Conservation (phyloP, 202 grass and related monocot genomes). For the Panicum virgatum region DNA sequence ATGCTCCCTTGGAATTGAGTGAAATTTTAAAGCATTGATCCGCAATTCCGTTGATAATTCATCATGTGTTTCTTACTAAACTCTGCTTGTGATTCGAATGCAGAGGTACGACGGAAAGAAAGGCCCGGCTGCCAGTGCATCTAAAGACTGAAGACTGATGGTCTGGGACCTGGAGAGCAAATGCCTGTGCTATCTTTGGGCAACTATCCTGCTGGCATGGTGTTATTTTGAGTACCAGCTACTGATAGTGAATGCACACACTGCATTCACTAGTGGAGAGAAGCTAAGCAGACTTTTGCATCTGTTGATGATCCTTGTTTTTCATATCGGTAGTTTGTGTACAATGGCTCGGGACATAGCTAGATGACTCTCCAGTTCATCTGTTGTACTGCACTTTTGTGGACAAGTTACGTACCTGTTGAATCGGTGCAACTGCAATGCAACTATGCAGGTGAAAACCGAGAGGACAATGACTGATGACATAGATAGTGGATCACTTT, state of each 20-base stretch:
- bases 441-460: conserved; percentile 30
- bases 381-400: conserved; percentile 9
- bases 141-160: conserved; percentile 62
- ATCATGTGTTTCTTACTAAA: not conserved
- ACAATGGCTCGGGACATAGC: conserved; percentile 20
- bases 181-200: not conserved
- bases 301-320: conserved; percentile 29
- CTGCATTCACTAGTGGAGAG: conserved; percentile 2
- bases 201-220: conserved; percentile 26
- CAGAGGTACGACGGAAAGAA: conserved; percentile 82
- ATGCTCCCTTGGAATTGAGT: not conserved
- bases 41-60: not conserved
- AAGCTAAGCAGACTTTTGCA: conserved; percentile 25
- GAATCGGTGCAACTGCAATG: conserved; percentile 9
- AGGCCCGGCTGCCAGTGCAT: conserved; percentile 42
- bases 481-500: not conserved
- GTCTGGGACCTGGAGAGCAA: not conserved
- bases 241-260: conserved; percentile 42
- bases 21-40: not conserved
- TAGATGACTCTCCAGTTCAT: conserved; percentile 10
- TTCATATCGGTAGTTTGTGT: conserved; percentile 30
- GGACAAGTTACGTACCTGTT: not conserved
- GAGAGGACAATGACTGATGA: not conserved
- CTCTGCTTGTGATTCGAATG: conserved; percentile 7
- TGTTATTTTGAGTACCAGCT: conserved; percentile 39